Base-by-base conservation (phyloP, 1,284 basidiomycete species). In the Irpex lacteus region DNA sequence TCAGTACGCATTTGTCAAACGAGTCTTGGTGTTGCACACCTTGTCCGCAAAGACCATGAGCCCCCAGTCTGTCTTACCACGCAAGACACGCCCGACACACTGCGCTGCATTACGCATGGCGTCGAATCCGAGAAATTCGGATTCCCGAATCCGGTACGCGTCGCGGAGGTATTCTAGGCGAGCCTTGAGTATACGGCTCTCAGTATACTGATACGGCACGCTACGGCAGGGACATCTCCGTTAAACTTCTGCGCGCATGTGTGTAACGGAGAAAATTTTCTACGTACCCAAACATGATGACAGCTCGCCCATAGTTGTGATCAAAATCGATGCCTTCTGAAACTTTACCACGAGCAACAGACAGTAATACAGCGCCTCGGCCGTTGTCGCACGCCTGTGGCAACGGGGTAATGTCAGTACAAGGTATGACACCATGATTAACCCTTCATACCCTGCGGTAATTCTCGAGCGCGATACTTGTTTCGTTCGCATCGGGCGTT, bases 281-380 rank as follows among this genome's bases (percentile, higher is more conserved):
- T 18, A 68, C 86, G 64, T 73, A 95, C 94, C 95, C 98, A 79
- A 99, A 99, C 98, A 99, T 99, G 76, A 99, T 95, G 73, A 99
- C 98, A 69, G 98, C 98, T 62, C 98, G 88, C 5, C 98, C 98
- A 74, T 99, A 99, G 75, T 98, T 97, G 77, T 99, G 98, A 76
- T 99, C 98, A 73, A 99, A 99, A 87, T 99, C 98, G 74, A 99
- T 99, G 4, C 98, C 98, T 79, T 99, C 98, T 0, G 98, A 99
- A 0, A 99, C 98, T 77, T 99, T 99, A 5, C 98, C 98, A 82
- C 98, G 89, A 19, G 98, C 98, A 54, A 99, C 98, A 21, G 97
- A 98, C 21, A 99, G 83, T 50, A 99, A 81, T 49, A 99, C 96
- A 5, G 98, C 98, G 0, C 98, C 98, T 61, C 98, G 89, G 21